Base-by-base conservation (phyloP, 73 alveolate species). In the Tetrahymena elliotti region DNA sequence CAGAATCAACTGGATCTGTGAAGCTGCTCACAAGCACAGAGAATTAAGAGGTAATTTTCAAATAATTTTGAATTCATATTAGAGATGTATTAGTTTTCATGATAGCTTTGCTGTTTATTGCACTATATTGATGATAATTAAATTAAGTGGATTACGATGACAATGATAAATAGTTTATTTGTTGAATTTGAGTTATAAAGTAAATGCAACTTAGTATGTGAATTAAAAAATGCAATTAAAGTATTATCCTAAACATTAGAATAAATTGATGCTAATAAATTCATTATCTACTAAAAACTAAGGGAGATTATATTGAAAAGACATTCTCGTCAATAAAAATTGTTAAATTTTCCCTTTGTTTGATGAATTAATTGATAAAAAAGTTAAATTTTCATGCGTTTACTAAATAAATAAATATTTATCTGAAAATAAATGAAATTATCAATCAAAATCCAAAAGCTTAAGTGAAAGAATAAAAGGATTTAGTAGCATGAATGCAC, bases 1-100 rank as follows among this genome's bases (percentile, higher is more conserved):
- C 37, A 99, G 99, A 97, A 97, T 99, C 97, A 99, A 98, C 98
- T 99, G 99, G 99, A 99, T 99, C 98, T 97, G 99, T 97, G 92
- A 97, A 84, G 98, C 98, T 93, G 97, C 95, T 84, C 98, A 97
- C 93, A 99, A 98, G 99, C 99, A 98, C 98, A 98, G 99, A 97
- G 99, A 98, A 95, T 53, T 97, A 94, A 96, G 99, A 94, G 99
- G 99, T 52, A 52, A 94, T 54, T 33, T 6, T 88, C 35, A 41
- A 47, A 47, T 47, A 18, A 40, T 47, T 27, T 68, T 37, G 83
- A 37, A 95, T 35, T 35, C 94, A 8, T 36, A 13, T 10, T 47
- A 83, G 38, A 83, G 20, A 83, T 36, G 13, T 83, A 16, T 9
- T 83, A 35, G 93, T 83, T 83, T 83, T 83, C 38, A 35, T 83